These are phyloP conservation scores for Coffea canephora DNA, from an alignment of 257 asterid genomes.

Conservation along the genomic window DNA sequence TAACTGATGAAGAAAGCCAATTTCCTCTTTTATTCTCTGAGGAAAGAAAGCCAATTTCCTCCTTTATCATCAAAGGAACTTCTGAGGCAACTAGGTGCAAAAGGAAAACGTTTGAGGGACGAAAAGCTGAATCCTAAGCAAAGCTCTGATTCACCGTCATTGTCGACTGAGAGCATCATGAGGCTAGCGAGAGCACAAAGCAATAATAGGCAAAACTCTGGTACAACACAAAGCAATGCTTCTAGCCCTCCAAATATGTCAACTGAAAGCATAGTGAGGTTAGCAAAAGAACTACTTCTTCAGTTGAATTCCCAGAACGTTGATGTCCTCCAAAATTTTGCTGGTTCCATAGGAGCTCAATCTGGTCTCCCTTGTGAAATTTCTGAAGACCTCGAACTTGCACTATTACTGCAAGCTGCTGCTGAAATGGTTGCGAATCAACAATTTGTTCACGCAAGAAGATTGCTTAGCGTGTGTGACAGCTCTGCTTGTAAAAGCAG, in stretches of 20 bases:
- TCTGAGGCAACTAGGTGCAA: too few relatives aligned
- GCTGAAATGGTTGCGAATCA: slow-evolving; percentile 43
- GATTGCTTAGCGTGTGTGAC: slow-evolving; percentile 25
- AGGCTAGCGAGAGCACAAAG: too few relatives aligned
- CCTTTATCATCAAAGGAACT: too few relatives aligned
- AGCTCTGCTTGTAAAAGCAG: slow-evolving; percentile 27
- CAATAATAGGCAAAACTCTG: too few relatives aligned
- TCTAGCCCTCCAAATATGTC: background rate
- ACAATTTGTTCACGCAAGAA: slow-evolving; percentile 33
- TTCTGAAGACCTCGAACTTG: slow-evolving; percentile 34
- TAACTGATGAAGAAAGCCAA: too few relatives aligned
- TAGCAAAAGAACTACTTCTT: background rate
- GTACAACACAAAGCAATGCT: background rate
- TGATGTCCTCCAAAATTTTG: background rate
- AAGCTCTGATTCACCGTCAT: too few relatives aligned
- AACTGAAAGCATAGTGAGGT: background rate
- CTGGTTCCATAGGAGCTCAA: background rate
- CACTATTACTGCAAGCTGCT: slow-evolving; percentile 44
- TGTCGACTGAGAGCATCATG: too few relatives aligned
- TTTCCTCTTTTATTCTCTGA: too few relatives aligned
- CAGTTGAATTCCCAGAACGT: background rate
- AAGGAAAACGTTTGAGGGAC: too few relatives aligned
- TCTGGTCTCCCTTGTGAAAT: slow-evolving; percentile 26
- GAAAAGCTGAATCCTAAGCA: too few relatives aligned
- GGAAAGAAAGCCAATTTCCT: too few relatives aligned